Percentiles rank a stretch among this genome's conserved stretches.
phyloP scores from a whole-genome alignment of 768 basidiomycete genomes.

The Galerina sulciceps region DNA sequence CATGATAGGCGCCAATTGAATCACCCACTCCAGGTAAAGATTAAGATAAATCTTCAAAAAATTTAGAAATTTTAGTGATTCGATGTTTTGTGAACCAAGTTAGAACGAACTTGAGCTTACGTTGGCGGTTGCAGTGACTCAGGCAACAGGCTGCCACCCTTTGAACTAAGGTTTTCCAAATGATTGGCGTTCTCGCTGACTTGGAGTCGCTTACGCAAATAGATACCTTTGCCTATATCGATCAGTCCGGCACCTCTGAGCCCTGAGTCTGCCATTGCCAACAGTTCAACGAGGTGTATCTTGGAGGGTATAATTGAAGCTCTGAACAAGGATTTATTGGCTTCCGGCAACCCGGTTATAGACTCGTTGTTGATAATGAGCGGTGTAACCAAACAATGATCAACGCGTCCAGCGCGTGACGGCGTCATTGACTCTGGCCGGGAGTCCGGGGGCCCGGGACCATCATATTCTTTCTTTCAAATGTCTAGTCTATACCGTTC shows the following conservation, averaged over 20 bases:
- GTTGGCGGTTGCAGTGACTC: constrained; percentile 11
- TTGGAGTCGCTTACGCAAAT: constrained; percentile 20
- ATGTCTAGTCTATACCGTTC: constrained; percentile 82
- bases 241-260: background rate
- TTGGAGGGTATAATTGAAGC: background rate
- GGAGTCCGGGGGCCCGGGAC: too few species aligned
- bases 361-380: too few species aligned
- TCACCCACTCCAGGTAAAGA: constrained; percentile 52
- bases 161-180: background rate
- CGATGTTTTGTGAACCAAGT: background rate
- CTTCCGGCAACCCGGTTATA: too few species aligned
- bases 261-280: background rate
- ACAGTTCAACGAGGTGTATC: too few species aligned
- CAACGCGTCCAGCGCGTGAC: too few species aligned
- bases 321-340: too few species aligned
- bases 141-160: background rate
- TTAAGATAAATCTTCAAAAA: constrained; percentile 38
- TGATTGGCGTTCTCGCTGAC: background rate
- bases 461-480: background rate
- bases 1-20: background rate
- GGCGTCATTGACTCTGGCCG: too few species aligned
- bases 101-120: too few species aligned
- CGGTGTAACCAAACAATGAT: too few species aligned
- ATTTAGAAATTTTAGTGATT: background rate
- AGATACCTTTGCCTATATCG: constrained; percentile 25